These are phyloP conservation scores for Diospyros kaki DNA, from an alignment of 148 eudicot species.

Conservation along the genomic window DNA sequence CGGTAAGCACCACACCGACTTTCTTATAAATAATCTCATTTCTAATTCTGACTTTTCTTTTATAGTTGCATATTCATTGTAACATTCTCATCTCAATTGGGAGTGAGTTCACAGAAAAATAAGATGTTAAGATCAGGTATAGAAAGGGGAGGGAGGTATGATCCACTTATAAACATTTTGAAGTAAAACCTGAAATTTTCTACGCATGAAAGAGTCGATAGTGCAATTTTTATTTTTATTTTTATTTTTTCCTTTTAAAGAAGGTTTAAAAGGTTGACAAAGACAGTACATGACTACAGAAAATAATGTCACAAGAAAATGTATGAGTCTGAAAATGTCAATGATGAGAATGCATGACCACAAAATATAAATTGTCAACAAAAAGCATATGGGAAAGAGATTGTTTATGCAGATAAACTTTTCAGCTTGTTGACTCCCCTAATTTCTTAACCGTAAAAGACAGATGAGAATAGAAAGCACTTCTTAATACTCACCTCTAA, in stretches of 20 bases:
- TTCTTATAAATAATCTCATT: too few relatives aligned
- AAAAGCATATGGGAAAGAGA: not conserved
- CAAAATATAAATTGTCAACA: not conserved
- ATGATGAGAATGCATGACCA: not conserved
- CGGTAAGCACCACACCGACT: too few relatives aligned
- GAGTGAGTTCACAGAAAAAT: too few relatives aligned
- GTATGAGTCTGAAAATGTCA: not conserved
- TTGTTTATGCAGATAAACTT: not conserved
- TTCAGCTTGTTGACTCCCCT: not conserved
- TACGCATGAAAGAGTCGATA: not conserved
- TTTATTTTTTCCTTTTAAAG: too few relatives aligned
- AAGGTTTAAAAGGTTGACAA: too few relatives aligned
- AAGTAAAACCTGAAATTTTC: not conserved
- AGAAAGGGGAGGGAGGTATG: too few relatives aligned
- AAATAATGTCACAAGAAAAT: not conserved
- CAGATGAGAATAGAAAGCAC: not conserved
- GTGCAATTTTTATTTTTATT: not conserved
- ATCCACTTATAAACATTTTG: not conserved
- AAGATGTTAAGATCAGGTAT: too few relatives aligned
- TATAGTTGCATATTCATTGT: too few relatives aligned
- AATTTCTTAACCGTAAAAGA: not conserved
- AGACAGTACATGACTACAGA: too few relatives aligned
- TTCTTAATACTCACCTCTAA: too few relatives aligned
- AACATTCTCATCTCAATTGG: too few relatives aligned
- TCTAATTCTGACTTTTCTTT: too few relatives aligned